Percentiles rank a stretch among this genome's conserved stretches.
Conservation (phyloP, 1,139 yeast genomes). For the Pichia sp. region DNA sequence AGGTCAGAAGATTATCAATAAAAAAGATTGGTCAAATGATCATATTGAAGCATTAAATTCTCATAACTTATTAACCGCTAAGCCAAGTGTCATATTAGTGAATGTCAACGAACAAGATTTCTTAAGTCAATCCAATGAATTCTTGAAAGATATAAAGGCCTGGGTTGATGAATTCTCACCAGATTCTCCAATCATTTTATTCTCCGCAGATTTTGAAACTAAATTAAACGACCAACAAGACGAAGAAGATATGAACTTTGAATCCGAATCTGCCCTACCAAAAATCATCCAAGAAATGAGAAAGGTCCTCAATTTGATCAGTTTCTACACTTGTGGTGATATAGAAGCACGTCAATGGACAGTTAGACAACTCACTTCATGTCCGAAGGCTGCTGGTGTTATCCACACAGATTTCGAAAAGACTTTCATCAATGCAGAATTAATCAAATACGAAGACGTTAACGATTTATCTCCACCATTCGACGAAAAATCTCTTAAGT, state of each 20-base stretch:
- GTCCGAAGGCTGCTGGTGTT: constrained; percentile 89
- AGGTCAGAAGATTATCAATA: constrained; percentile 51
- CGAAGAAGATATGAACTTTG: constrained; percentile 82
- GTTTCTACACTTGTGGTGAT: constrained; percentile 84
- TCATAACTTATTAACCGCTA: constrained; percentile 82
- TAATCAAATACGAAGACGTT: constrained; percentile 78
- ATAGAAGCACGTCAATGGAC: constrained; percentile 89
- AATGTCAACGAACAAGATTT: constrained; percentile 94
- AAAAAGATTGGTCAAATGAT: constrained; percentile 49
- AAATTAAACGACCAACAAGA: constrained; percentile 83
- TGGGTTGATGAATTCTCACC: constrained; percentile 96
- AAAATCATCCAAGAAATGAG: constrained; percentile 84
- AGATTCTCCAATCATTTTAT: constrained; percentile 92
- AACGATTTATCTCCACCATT: constrained; percentile 38
- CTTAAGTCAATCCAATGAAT: constrained; percentile 97
- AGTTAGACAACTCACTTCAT: constrained; percentile 76
- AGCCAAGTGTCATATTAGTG: constrained; percentile 93
- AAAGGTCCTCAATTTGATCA: constrained; percentile 77
- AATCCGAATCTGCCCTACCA: constrained; percentile 84
- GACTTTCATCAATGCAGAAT: constrained; percentile 77
- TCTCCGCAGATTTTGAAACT: constrained; percentile 91
- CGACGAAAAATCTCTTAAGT: constrained; percentile 43
- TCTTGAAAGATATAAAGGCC: constrained; percentile 84
- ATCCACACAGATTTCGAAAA: constrained; percentile 79
- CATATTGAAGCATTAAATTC: constrained; percentile 58